Base-by-base conservation (phyloP, 305 asterid genomes). In the Fraxinus greggii region DNA sequence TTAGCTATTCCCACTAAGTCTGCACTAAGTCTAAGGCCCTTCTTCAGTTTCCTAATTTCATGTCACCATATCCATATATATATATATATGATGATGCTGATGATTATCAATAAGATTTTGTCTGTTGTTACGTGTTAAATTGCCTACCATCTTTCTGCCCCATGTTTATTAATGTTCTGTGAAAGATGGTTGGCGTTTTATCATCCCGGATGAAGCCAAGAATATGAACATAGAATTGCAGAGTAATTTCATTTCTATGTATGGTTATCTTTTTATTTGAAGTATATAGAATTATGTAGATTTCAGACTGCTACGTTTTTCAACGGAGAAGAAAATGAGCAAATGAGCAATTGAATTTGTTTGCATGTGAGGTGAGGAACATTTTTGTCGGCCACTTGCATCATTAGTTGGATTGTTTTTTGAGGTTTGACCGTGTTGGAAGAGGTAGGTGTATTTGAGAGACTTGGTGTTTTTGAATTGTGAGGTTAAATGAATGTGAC, bases 141-240 rank as follows among this genome's bases (percentile, higher is more conserved):
- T 89, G 91, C 91, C 87, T 76, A 83, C 88, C 92, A 89, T 92
- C 92, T 51, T 4, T 48, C 61, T 17, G 61, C 7, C 4, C 7
- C 61, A 48, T 15, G 61, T n/a, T 48, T 13, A 5, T 48, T 48
- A 4, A 4, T 48, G 21, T 48, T 51, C 61, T 51, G 23, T 48
- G 59, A 48, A 15, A 86, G 87, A 84, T 82, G 87, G 87, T 82
- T 79, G 87, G 87, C 87, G 84, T 84, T 83, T 86, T 77, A 78
- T 86, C 70, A 48, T 48, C 59, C 82, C 76, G 83, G 85, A 78
- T 78, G 85, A 59, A 79, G 86, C 81, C 76, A 78, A 80, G 75
- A 72, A 76, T 38, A 17, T 85, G 84, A 51, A 74, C 75, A 75
- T 76, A 79, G 35, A 78, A 56, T 67, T 51, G 79, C 84, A 76